Evolutionary conservation across 768 basidiomycete genomes (phyloP).

Genomic region (Chalciporus chontae): DNA sequence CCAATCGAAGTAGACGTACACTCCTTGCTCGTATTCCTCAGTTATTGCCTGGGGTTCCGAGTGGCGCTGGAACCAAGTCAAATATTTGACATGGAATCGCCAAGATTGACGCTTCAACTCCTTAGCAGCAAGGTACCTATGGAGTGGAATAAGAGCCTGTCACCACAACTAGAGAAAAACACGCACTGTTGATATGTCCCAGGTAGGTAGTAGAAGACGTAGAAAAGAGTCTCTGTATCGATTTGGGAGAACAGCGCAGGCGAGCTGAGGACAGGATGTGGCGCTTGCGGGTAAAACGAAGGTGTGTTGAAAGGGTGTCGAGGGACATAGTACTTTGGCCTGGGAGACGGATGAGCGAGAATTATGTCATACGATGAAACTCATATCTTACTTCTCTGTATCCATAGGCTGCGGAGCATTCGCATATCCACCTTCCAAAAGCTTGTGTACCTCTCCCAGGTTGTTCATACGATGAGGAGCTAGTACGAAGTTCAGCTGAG

Average conservation of each 20-base stretch:
- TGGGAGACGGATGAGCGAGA: slow-evolving; percentile 31
- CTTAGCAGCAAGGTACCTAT: slow-evolving; percentile 90
- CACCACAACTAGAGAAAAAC: neutral
- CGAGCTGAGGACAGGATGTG: slow-evolving; percentile 75
- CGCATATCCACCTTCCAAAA: slow-evolving; percentile 88
- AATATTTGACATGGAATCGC: slow-evolving; percentile 98
- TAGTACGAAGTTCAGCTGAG: slow-evolving; percentile 21
- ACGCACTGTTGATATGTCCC: slow-evolving; percentile 94
- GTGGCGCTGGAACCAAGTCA: slow-evolving; percentile 99
- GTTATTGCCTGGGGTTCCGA: slow-evolving; percentile 98
- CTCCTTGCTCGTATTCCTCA: slow-evolving; percentile 98
- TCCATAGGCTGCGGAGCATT: slow-evolving; percentile 91
- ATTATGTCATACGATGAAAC: neutral
- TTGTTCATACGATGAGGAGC: slow-evolving; percentile 84
- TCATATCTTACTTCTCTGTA: slow-evolving; percentile 82
- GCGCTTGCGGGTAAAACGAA: slow-evolving; percentile 89
- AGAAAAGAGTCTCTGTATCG: slow-evolving; percentile 96
- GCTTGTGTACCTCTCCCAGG: slow-evolving; percentile 85
- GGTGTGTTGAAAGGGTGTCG: slow-evolving; percentile 91
- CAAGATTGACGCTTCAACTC: slow-evolving; percentile 97
- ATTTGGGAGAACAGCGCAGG: slow-evolving; percentile 84
- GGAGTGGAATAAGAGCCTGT: slow-evolving; percentile 1
- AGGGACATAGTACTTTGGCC: slow-evolving; percentile 96
- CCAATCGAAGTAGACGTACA: slow-evolving; percentile 99
- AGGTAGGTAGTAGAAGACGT: slow-evolving; percentile 96